These are phyloP conservation scores for Fraxinus quadrangulata DNA, from an alignment of 257 asterid genomes.

Conservation along the genomic window DNA sequence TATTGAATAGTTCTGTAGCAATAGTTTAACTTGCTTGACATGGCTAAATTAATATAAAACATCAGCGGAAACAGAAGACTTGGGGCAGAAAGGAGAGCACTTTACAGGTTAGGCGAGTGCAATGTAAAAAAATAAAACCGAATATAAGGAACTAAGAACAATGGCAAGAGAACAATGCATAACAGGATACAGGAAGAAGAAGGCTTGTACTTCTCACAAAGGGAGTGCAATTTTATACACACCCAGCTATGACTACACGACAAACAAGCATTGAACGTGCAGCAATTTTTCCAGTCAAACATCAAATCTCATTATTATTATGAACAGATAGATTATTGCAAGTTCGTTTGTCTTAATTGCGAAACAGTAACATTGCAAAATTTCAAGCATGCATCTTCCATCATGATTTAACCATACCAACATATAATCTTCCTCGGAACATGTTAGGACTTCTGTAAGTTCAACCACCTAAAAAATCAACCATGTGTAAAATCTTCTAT, in stretches of 20 bases:
- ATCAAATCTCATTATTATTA: conserved; percentile 24
- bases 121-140: neutral
- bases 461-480: too few species aligned
- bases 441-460: neutral
- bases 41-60: conserved; percentile 20
- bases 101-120: neutral
- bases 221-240: conserved; percentile 27
- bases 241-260: conserved; percentile 9
- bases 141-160: neutral
- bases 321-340: conserved; percentile 21
- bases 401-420: conserved; percentile 25
- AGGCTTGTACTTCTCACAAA: conserved; percentile 12
- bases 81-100: conserved; percentile 1
- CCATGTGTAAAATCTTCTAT: too few species aligned
- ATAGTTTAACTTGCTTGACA: conserved; percentile 9
- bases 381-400: conserved; percentile 3
- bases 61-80: neutral
- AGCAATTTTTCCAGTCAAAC: conserved; percentile 24
- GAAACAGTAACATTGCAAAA: conserved; percentile 21
- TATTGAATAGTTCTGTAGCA: conserved; percentile 17
- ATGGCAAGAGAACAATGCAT: conserved; percentile 1
- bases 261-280: conserved; percentile 17
- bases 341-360: conserved; percentile 30
- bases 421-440: conserved; percentile 6
- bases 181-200: conserved; percentile 10